phyloP scores from a whole-genome alignment of 1,284 basidiomycete genomes.

The Apiotrichum veenhuisii region DNA sequence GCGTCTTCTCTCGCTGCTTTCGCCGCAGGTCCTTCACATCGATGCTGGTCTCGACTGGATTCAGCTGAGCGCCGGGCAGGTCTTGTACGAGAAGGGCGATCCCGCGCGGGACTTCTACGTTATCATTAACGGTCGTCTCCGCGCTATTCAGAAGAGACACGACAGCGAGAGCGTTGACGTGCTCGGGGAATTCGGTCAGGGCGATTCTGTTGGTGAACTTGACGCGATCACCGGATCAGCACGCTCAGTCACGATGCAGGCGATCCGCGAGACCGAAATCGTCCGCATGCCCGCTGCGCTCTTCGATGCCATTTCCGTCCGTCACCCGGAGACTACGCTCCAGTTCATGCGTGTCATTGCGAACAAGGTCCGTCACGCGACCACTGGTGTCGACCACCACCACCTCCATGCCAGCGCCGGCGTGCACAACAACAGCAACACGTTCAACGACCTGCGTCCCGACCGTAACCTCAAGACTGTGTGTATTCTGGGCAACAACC shows the following conservation, averaged over 20 bases:
- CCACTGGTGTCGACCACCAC: too few species aligned
- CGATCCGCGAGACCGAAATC: slow-evolving; percentile 97
- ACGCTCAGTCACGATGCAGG: slow-evolving; percentile 86
- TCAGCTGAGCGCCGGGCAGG: slow-evolving; percentile 85
- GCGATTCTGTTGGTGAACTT: slow-evolving; percentile 67
- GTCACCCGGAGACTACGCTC: slow-evolving; percentile 91
- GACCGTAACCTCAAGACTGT: slow-evolving; percentile 76
- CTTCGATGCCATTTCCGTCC: slow-evolving; percentile 91
- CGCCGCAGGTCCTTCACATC: slow-evolving; percentile 92
- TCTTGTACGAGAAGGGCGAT: slow-evolving; percentile 78
- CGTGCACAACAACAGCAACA: slow-evolving; percentile 11
- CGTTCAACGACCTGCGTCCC: slow-evolving; percentile 59
- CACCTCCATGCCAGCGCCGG: slow-evolving; percentile 21
- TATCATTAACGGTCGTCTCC: slow-evolving; percentile 92
- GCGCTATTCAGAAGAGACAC: slow-evolving; percentile 64
- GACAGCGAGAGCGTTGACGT: slow-evolving; percentile 67
- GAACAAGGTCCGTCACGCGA: slow-evolving; percentile 77
- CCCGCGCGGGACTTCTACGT: slow-evolving; percentile 93
- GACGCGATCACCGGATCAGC: slow-evolving; percentile 94
- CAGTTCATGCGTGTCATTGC: slow-evolving; percentile 95
- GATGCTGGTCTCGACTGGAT: slow-evolving; percentile 98
- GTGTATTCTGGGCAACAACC: slow-evolving; percentile 55
- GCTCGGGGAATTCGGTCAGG: slow-evolving; percentile 90
- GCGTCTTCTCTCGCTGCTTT: slow-evolving; percentile 85
- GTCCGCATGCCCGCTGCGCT: slow-evolving; percentile 95